Evolutionary conservation across 2,329 filamentous ascomycete species (phyloP).

Genomic region (Cladobotryum mycophilum): DNA sequence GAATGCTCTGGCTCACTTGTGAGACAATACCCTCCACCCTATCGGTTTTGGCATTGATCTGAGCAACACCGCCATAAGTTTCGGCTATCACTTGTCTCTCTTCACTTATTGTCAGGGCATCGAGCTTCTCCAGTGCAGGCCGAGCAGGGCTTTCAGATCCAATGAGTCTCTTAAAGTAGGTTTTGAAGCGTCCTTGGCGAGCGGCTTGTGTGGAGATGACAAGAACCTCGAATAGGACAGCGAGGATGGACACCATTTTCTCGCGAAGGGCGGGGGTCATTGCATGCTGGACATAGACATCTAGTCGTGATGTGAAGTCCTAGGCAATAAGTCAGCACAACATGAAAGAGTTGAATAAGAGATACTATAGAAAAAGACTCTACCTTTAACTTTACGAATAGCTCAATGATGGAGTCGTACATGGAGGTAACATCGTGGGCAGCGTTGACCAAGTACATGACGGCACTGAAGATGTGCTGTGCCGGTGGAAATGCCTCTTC

Average conservation of each 20-base stretch:
- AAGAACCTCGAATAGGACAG: conserved; percentile 39
- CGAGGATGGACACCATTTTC: conserved; percentile 37
- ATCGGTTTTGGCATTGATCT: conserved; percentile 31
- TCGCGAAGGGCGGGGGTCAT: conserved; percentile 32
- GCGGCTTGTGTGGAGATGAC: conserved; percentile 37
- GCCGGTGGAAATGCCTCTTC: conserved; percentile 35
- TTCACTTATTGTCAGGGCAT: conserved; percentile 35
- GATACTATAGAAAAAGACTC: background rate
- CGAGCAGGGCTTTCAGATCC: conserved; percentile 35
- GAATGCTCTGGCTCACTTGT: conserved; percentile 30
- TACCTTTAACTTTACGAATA: conserved; percentile 37
- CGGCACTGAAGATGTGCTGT: conserved; percentile 36
- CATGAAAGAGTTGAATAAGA: background rate
- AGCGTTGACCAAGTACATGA: conserved; percentile 36
- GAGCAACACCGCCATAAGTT: conserved; percentile 32
- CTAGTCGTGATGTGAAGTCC: conserved; percentile 37
- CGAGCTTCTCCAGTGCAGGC: conserved; percentile 33
- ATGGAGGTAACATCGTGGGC: conserved; percentile 38
- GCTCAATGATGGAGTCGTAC: conserved; percentile 39
- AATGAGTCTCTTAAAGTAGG: conserved; percentile 35
- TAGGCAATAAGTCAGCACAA: conserved; percentile 13
- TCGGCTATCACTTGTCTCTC: conserved; percentile 38
- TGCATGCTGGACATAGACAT: conserved; percentile 33
- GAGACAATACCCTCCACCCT: conserved; percentile 28
- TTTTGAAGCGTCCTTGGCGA: conserved; percentile 33